A percentile compares a stretch with the other conserved stretches of the same genome.
phyloP scores from a whole-genome alignment of 179 eudicot genomes.

The Spergularia azorica region DNA sequence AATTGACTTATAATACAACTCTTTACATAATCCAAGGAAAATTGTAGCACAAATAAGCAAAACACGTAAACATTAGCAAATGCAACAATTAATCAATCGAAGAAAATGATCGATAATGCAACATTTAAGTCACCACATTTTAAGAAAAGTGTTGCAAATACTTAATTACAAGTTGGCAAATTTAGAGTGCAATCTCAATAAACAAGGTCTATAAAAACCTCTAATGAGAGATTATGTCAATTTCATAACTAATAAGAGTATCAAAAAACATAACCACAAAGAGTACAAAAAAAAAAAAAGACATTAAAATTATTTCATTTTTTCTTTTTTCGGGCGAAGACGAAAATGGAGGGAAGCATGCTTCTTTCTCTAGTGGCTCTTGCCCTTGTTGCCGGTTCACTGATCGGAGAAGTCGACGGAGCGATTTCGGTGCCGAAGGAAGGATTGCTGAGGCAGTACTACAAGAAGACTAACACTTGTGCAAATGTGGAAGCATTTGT shows the following conservation, averaged over 20 bases:
- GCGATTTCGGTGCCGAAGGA: constrained; percentile 46
- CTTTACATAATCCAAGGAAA: constrained; percentile 23
- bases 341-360: constrained; percentile 27
- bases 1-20: background rate
- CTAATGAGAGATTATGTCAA: background rate
- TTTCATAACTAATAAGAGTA: background rate
- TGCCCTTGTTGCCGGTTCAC: constrained; percentile 22
- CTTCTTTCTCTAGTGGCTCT: constrained; percentile 18
- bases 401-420: constrained; percentile 25
- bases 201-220: constrained; percentile 13
- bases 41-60: constrained; percentile 13
- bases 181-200: constrained; percentile 10
- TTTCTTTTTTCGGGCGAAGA: constrained; percentile 3
- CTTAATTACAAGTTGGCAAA: constrained; percentile 7
- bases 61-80: background rate
- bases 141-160: background rate
- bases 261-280: background rate
- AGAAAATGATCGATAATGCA: constrained; percentile 4
- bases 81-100: background rate
- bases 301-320: too few species aligned
- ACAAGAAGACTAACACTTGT: constrained; percentile 72
- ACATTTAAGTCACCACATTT: background rate
- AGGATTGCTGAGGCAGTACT: constrained; percentile 45
- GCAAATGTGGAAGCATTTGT: constrained; percentile 50
- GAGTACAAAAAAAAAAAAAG: background rate